phyloP scores from a whole-genome alignment of 305 asterid genomes.

The Fraxinus greggii region DNA sequence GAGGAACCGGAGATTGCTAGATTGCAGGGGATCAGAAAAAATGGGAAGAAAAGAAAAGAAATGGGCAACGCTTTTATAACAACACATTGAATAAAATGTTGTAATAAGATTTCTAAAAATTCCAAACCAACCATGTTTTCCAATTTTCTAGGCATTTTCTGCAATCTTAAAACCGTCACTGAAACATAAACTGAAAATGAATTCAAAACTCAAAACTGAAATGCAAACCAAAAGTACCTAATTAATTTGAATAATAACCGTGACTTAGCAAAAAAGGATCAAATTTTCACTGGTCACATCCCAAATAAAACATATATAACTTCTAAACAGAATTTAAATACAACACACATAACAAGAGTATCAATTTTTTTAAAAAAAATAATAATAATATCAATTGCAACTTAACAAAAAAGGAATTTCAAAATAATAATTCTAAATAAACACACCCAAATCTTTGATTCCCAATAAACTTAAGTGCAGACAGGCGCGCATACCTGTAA shows the following conservation, averaged over 20 bases:
- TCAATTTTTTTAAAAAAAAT: neutral
- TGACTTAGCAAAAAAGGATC: neutral
- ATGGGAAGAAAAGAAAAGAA: neutral
- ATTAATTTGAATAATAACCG: neutral
- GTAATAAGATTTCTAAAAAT: no score
- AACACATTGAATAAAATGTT: neutral
- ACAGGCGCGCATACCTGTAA: slow-evolving; percentile 44
- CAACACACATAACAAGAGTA: neutral
- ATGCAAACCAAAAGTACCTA: neutral
- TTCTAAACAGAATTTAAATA: neutral
- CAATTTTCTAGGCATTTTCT: neutral
- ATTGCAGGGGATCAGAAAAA: neutral
- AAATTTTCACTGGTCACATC: neutral
- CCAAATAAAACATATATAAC: neutral
- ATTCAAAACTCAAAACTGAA: neutral
- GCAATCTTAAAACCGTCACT: neutral
- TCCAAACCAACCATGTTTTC: neutral
- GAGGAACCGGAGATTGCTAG: slow-evolving; percentile 8
- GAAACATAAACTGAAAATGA: neutral
- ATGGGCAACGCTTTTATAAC: neutral
- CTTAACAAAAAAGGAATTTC: neutral
- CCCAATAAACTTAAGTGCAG: neutral
- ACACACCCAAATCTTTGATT: neutral
- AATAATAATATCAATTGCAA: neutral
- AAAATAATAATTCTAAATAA: neutral